Conservation (phyloP, 495 filamentous ascomycete genomes). For the Penicillium egyptiacum region DNA sequence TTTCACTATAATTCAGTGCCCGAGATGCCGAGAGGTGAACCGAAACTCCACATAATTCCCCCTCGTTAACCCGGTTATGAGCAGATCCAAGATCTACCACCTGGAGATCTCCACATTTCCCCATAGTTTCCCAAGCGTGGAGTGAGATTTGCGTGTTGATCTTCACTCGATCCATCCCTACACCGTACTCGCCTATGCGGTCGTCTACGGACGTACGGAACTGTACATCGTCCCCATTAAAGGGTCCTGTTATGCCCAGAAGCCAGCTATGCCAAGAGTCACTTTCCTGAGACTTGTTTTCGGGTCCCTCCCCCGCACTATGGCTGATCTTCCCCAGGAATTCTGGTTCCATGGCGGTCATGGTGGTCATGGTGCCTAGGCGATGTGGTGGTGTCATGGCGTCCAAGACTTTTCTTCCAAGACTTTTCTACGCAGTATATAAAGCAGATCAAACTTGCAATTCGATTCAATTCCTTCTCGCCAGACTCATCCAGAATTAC, state of each 20-base stretch:
- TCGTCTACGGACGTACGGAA: conserved; percentile 8
- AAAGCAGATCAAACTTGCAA: background rate
- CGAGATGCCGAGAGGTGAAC: background rate
- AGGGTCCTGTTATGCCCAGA: background rate
- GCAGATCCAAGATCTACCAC: background rate
- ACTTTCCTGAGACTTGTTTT: background rate
- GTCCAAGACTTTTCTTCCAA: background rate
- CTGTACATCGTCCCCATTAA: background rate
- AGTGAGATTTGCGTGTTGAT: conserved; percentile 4
- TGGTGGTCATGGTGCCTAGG: background rate
- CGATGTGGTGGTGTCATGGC: background rate
- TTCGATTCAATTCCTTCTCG: background rate
- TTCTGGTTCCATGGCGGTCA: background rate
- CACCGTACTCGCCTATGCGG: background rate
- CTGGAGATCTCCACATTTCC: conserved; percentile 7
- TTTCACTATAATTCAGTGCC: background rate
- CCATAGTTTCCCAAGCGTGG: background rate
- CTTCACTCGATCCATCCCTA: conserved; percentile 2
- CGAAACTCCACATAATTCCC: background rate
- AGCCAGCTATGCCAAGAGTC: background rate
- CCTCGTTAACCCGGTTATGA: background rate
- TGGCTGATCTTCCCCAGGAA: conserved; percentile 3
- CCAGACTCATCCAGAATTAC: background rate
- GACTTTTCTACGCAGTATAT: background rate
- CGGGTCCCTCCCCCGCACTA: conserved; percentile 2